Percentiles rank a stretch among this genome's conserved stretches.
Conservation (phyloP, 225 moss, liverwort and hornwort genomes). For the Pseudisothecium myosuroides region DNA sequence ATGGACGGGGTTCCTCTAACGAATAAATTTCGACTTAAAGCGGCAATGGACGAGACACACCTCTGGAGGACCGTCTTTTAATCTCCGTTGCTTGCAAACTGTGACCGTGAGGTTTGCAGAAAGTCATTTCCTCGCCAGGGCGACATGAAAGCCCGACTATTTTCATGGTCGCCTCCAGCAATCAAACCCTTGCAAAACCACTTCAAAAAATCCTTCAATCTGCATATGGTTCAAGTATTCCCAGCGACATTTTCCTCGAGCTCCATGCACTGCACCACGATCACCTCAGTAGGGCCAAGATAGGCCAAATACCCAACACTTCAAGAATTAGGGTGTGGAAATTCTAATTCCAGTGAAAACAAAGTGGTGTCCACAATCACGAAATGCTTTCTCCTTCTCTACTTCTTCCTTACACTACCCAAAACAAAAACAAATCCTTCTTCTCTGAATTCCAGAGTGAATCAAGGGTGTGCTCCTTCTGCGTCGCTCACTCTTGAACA, state of each 20-base stretch:
- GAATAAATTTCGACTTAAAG: neutral
- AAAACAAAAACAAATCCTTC: neutral
- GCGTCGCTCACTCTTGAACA: neutral
- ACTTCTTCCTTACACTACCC: neutral
- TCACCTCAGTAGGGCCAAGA: neutral
- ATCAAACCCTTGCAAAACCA: neutral
- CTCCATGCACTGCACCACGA: neutral
- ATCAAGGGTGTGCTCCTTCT: neutral
- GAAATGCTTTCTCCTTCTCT: neutral
- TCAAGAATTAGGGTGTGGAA: neutral
- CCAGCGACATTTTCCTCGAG: neutral
- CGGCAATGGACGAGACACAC: neutral
- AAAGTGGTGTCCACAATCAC: neutral
- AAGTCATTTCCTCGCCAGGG: constrained; percentile 10
- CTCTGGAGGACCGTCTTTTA: neutral
- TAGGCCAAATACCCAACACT: neutral
- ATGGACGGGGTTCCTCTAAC: neutral
- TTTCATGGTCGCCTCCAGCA: neutral
- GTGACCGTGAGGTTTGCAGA: neutral
- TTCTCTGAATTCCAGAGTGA: neutral
- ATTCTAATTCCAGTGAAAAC: neutral
- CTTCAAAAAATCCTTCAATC: neutral
- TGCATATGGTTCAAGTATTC: neutral
- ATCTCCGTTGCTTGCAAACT: neutral
- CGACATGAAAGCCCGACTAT: constrained; percentile 13